Base-by-base conservation (phyloP, 1,284 basidiomycete genomes). In the Microbotryum intermedium region DNA sequence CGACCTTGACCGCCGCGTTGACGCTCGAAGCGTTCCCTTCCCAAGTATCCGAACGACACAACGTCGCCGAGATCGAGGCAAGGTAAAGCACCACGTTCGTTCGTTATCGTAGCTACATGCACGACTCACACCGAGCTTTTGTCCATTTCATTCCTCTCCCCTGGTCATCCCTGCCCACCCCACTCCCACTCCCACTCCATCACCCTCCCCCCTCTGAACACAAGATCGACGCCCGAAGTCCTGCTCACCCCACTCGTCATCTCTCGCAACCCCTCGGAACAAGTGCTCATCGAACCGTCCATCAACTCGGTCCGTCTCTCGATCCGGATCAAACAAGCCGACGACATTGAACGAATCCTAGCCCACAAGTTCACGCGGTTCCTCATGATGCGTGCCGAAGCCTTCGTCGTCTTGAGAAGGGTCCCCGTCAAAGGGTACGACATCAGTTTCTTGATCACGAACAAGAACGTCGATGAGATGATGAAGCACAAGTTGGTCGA, bases 301-400 rank as follows among this genome's bases (percentile, higher is more conserved):
- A 84, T 98, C 77, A 99, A 99, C 78, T 95, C 92, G 2, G 88
- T 98, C 72, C 85, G 95, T 34, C 79, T 99, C 65, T 90, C 86
- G 75, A 97, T 99, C 78, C 89, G 86, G 77, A 97, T 99, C 76
- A 99, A 99, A 77, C 95, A 99, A 74, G 93, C 95, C 29, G 95
- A 99, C 76, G 95, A 99, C 77, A 97, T 97, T 69, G 95, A 99
- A 76, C 84, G 88, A 61, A 95, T 98, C 69, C 79, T 99, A 48
- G 95, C 91, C 73, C 90, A 97, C 79, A 93, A 97, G 76, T 97
- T 99, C 75, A 95, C 92, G n/a, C 82, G 95, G 51, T 99, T 99
- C 80, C 87, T 98, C 85, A 97, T 92, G 87, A 91, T 94, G 79
- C 81, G 95, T 53, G 95, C 95, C 21, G 95, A 99, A 78, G 88